Conservation (phyloP, 345 rosid species). For the thale cress (Arabidopsis thaliana) region DNA sequence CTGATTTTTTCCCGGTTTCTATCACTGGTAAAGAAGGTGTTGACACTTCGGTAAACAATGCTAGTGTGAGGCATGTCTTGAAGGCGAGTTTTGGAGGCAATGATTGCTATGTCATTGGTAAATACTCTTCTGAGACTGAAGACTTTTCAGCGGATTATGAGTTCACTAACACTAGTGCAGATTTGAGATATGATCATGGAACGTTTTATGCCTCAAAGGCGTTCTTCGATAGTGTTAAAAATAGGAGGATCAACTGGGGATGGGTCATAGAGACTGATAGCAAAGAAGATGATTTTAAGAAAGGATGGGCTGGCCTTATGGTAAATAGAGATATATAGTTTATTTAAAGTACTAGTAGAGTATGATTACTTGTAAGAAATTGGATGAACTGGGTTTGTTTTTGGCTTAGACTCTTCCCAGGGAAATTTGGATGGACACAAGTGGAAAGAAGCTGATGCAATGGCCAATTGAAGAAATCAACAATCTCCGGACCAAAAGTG, state of each 20-base stretch:
- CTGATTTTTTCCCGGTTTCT: conserved; percentile 64
- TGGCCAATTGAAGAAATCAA: conserved; percentile 74
- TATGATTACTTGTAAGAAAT: neutral
- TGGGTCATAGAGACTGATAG: conserved; percentile 71
- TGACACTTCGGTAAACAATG: conserved; percentile 52
- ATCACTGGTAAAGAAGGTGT: conserved; percentile 46
- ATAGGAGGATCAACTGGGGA: conserved; percentile 63
- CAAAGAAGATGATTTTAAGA: conserved; percentile 51
- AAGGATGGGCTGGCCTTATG: conserved; percentile 80
- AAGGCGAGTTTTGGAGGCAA: conserved; percentile 55
- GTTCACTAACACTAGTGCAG: conserved; percentile 48
- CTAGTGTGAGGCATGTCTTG: conserved; percentile 57
- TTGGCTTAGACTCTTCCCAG: conserved; percentile 60
- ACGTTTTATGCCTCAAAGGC: conserved; percentile 72
- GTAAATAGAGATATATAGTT: conserved; percentile 37
- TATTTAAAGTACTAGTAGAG: neutral
- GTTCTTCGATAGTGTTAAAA: conserved; percentile 62
- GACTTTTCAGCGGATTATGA: conserved; percentile 50
- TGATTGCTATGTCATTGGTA: conserved; percentile 64
- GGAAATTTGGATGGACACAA: conserved; percentile 55
- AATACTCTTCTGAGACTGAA: conserved; percentile 51
- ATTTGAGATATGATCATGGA: conserved; percentile 69
- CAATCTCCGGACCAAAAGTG: conserved; percentile 44
- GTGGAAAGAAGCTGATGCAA: conserved; percentile 65
- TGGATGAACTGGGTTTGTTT: conserved; percentile 15